phyloP scores from a whole-genome alignment of 306 rosid genomes.

The Dalbergia cultrata region DNA sequence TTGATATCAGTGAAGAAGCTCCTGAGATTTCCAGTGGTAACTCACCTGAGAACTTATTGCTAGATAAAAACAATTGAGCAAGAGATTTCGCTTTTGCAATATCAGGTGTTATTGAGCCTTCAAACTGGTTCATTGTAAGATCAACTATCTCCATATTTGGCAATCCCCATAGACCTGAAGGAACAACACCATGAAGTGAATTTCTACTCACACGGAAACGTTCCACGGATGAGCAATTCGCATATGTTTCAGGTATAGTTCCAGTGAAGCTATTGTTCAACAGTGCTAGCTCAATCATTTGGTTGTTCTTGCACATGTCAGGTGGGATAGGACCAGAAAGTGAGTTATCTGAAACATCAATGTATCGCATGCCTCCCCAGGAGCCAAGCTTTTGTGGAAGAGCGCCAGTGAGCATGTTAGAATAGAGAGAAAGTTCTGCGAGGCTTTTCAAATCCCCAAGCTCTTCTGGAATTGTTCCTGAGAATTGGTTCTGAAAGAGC shows the following conservation, averaged over 20 bases:
- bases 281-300: slow-evolving; percentile 50
- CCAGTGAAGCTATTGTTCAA: slow-evolving; percentile 81
- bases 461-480: slow-evolving; percentile 75
- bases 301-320: slow-evolving; percentile 74
- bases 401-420: slow-evolving; percentile 67
- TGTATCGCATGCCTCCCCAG: slow-evolving; percentile 53
- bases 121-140: slow-evolving; percentile 72
- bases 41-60: slow-evolving; percentile 76
- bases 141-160: slow-evolving; percentile 63
- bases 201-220: slow-evolving; percentile 70
- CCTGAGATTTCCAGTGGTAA: slow-evolving; percentile 65
- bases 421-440: slow-evolving; percentile 61
- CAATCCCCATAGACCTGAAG: slow-evolving; percentile 81
- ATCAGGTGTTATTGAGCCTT: slow-evolving; percentile 73
- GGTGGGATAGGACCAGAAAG: slow-evolving; percentile 81
- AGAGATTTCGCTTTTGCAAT: slow-evolving; percentile 74
- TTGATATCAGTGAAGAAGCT: slow-evolving; percentile 64
- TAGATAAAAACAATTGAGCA: slow-evolving; percentile 59
- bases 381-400: slow-evolving; percentile 87
- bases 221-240: slow-evolving; percentile 59
- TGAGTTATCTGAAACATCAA: slow-evolving; percentile 84
- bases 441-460: slow-evolving; percentile 69
- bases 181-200: slow-evolving; percentile 82
- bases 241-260: slow-evolving; percentile 75
- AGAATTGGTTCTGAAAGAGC: slow-evolving; percentile 63